These are phyloP conservation scores for Termitomyces sp. DNA, from an alignment of 768 basidiomycete genomes.

Conservation along the genomic window DNA sequence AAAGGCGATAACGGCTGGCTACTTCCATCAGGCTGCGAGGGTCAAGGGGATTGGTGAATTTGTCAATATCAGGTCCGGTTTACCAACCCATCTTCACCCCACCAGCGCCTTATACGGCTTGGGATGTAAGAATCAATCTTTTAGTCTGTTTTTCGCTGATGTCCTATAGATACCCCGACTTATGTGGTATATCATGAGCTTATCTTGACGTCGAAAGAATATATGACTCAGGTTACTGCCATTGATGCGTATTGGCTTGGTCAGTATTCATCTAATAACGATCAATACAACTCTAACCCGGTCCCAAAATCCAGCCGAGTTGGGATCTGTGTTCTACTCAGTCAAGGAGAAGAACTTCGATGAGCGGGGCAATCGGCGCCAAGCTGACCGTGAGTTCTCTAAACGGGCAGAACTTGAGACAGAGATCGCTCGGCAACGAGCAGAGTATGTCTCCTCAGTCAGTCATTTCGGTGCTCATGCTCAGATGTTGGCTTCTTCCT, in stretches of 20 bases:
- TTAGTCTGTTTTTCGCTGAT: slow-evolving; percentile 8
- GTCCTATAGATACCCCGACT: slow-evolving; percentile 75
- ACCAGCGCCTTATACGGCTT: slow-evolving; percentile 95
- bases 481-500: background rate
- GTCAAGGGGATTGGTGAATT: slow-evolving; percentile 99
- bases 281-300: background rate
- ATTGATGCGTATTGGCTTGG: slow-evolving; percentile 98
- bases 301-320: slow-evolving; percentile 55
- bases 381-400: slow-evolving; percentile 86
- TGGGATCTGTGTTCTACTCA: slow-evolving; percentile 95
- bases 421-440: slow-evolving; percentile 81
- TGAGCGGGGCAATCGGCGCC: slow-evolving; percentile 69
- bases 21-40: slow-evolving; percentile 97
- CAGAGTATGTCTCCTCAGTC: slow-evolving; percentile 48
- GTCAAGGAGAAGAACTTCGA: slow-evolving; percentile 98
- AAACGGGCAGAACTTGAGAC: slow-evolving; percentile 88
- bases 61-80: slow-evolving; percentile 91
- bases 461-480: background rate
- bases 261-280: slow-evolving; percentile 26
- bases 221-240: slow-evolving; percentile 99
- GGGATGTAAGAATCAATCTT: slow-evolving; percentile 60
- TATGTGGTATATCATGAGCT: slow-evolving; percentile 98
- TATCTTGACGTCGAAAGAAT: slow-evolving; percentile 92
- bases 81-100: slow-evolving; percentile 94
- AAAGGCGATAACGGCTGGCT: slow-evolving; percentile 96